A percentile compares a stretch with the other conserved stretches of the same genome.
phyloP scores from a whole-genome alignment of 129 eudicot genomes.

The Flaveria brownii region DNA sequence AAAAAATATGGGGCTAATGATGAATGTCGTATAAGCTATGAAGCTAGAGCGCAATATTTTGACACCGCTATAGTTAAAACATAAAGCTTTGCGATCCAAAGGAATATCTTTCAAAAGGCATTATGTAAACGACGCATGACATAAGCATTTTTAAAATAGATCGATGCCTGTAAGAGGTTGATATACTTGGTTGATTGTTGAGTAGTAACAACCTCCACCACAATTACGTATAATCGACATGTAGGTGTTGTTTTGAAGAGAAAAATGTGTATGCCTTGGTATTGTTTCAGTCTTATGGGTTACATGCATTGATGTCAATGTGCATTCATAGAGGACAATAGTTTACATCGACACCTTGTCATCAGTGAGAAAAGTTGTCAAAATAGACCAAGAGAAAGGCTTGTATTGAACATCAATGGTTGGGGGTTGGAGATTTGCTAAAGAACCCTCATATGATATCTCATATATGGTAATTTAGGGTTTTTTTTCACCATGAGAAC shows the following conservation, averaged over 20 bases:
- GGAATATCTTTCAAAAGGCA: constrained; percentile 6
- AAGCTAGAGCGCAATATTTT: not conserved
- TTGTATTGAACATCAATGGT: not conserved
- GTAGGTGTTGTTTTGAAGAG: not conserved
- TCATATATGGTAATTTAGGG: not conserved
- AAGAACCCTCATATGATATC: constrained; percentile 1
- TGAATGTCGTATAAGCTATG: not conserved
- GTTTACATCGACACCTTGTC: constrained; percentile 18
- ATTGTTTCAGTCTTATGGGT: not conserved
- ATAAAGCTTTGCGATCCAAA: constrained; percentile 9
- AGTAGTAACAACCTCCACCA: not conserved
- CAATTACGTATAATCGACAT: not conserved
- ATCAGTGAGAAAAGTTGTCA: not conserved
- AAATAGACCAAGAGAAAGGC: not conserved
- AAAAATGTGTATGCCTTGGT: constrained; percentile 13
- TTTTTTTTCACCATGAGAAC: too few relatives aligned
- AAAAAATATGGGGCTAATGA: not conserved
- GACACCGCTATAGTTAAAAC: not conserved
- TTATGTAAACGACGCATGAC: not conserved
- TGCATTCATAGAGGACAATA: not conserved
- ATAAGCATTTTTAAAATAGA: not conserved
- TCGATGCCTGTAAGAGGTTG: not conserved
- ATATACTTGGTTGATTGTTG: constrained; percentile 1
- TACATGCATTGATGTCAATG: not conserved
- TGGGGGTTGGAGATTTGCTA: constrained; percentile 13